Base-by-base conservation (phyloP, 169 alveolate genomes). In the Theileria orientalis region DNA sequence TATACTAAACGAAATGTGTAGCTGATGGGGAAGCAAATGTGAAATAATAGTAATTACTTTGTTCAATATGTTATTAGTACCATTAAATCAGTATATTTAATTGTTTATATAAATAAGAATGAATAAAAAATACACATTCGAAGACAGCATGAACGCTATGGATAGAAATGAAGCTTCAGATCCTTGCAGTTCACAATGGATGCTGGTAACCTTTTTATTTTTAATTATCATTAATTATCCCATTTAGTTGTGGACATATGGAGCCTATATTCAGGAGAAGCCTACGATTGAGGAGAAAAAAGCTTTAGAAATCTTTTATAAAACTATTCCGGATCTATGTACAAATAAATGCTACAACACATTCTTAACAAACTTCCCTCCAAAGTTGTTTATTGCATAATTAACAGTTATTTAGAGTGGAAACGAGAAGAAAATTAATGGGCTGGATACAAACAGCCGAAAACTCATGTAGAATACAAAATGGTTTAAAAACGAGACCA, bases 101-200 rank as follows among this genome's bases (percentile, higher is more conserved):
- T 21, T 8, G 69, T 27, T 25, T 21, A 21, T 27, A 35, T 21
- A 35, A 21, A 40, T 21, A 40, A 59, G n/a, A 40, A 40, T 35
- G 69, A 37, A 7, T 21, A 59, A 59, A 33, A 40, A 59, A 37
- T 35, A 35, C 25, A 32, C 75, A 21, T 78, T 78, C 60, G 83
- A 73, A 30, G 76, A 78, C 51, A 56, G 74, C 27, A 35, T 80
- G 59, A 68, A 52, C 0, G 83, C 88, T 9, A 77, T 80, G 32
- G 88, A 80, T 67, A 54, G 68, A 44, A 80, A 80, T 52, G 46
- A 60, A 27, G 88, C 88, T 6, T 30, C 62, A 32, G 83, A 72
- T 42, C 88, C 88, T 16, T 80, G 88, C 79, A 80, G 88, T 27
- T 76, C 88, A 59, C 88, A 80, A 60, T 80, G 88, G 88, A 33